Evolutionary conservation across 768 basidiomycete species (phyloP), one percentile per base, ranked within the genome.

Genomic region (Dentipellis sp.): DNA sequence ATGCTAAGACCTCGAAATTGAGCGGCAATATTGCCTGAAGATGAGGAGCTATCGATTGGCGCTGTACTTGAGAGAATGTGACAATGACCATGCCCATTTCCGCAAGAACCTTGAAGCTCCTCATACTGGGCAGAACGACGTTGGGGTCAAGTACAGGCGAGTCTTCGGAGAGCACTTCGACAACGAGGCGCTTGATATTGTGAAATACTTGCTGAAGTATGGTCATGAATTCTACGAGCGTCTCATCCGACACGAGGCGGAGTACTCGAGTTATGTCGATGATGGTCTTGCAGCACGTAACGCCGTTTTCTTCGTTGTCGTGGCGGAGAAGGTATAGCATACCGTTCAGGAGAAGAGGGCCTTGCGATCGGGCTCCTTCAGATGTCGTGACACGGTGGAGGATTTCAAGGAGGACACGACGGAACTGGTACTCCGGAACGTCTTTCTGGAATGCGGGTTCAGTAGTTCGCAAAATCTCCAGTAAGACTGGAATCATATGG

Each of bases 301-400:
- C 78, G 2, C 91, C 97, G 65, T 94, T 94, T 67, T 99, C 97
- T 71, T 99, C 97, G 67, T 97, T 97, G 73, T 99, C 97, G 61
- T 81, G 74, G 22, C 88, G 84, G 34, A 98, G 77, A 53, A 93
- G 75, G 59, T 91, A 78, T 38, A 97, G 77, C 83, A 97, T 84
- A 53, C 91, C 84, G 54, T 76, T 77, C 67, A 89, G 88, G 47
- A 98, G 79, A 2, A 78, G 67, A 12, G 77, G 71, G 16, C 82
- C 77, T 59, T 88, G 85, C 52, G 79, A 76, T 40, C 88, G 80
- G 19, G 94, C 74, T n/a, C 79, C 73, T 54, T 98, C 97, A 53
- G 81, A 81, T 40, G 84, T 78, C 0, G 93, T 91, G 11, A 97
- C 77, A 42, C 94, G 86, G 70, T 94, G 88, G 29, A 98, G 72